A percentile compares a stretch with the other conserved stretches of the same genome.
Conservation (phyloP, 352 stramenopile species). For the Paralagenidium karlingii region DNA sequence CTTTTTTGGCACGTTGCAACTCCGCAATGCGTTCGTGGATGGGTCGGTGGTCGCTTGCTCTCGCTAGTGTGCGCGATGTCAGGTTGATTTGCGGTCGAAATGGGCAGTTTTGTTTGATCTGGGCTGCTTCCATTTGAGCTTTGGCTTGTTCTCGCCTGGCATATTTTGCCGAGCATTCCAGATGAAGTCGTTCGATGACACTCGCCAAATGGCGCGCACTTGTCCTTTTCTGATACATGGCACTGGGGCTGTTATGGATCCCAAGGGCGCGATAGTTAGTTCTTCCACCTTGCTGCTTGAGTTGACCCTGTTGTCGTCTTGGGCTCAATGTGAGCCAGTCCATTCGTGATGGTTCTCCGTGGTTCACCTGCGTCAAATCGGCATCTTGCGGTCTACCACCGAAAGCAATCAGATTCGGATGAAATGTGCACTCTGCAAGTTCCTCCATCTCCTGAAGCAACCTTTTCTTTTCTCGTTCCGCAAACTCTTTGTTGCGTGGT, state of each 20-base stretch:
- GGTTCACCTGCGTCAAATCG: not conserved
- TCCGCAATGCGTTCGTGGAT: constrained; percentile 50
- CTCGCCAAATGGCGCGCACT: constrained; percentile 7
- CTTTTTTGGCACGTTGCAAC: constrained; percentile 43
- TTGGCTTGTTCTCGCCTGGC: constrained; percentile 38
- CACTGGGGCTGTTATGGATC: constrained; percentile 2
- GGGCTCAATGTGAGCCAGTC: constrained; percentile 53
- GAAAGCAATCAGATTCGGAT: constrained; percentile 15
- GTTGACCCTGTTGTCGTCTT: constrained; percentile 2
- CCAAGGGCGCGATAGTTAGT: constrained; percentile 2
- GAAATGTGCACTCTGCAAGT: constrained; percentile 59
- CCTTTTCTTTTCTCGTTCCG: constrained; percentile 45
- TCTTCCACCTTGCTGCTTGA: not conserved
- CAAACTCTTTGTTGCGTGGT: constrained; percentile 37
- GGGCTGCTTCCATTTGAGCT: constrained; percentile 26
- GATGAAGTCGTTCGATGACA: constrained; percentile 44
- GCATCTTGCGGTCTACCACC: not conserved
- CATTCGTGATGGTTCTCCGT: too few species aligned
- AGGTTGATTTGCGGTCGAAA: constrained; percentile 59
- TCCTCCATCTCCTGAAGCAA: constrained; percentile 38
- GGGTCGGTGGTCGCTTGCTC: constrained; percentile 35
- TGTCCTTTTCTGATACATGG: not conserved
- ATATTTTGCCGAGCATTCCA: constrained; percentile 41
- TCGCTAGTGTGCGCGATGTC: constrained; percentile 21
- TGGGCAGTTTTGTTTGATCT: constrained; percentile 34